Evolutionary conservation across 2,329 filamentous ascomycete genomes (phyloP).

Genomic region (Colletotrichum plurivorum): DNA sequence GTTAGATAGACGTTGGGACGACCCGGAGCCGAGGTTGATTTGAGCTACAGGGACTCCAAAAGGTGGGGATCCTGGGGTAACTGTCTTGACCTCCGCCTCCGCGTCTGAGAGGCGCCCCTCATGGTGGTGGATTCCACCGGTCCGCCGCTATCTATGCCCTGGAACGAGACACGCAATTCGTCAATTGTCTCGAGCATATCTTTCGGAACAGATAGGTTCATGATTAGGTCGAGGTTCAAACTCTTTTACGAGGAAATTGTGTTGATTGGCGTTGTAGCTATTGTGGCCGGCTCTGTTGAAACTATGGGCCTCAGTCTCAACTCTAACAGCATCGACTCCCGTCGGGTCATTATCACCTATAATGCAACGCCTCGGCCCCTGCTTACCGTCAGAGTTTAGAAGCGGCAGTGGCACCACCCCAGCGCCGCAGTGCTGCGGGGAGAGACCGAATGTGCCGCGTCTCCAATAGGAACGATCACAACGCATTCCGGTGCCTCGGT

Average conservation of each 20-base stretch:
- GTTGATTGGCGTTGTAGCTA: too few relatives aligned
- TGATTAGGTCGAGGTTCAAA: too few relatives aligned
- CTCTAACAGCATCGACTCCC: background rate
- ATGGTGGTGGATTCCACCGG: conserved; percentile 17
- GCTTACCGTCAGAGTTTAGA: background rate
- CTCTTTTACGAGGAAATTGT: too few relatives aligned
- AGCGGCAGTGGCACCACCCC: conserved; percentile 29
- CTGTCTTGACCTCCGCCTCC: conserved; percentile 36
- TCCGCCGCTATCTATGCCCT: background rate
- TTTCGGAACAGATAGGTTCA: too few relatives aligned
- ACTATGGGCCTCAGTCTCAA: background rate
- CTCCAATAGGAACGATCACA: conserved; percentile 26
- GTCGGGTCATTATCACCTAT: background rate
- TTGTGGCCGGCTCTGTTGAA: background rate
- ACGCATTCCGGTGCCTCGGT: conserved; percentile 31
- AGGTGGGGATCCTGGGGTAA: conserved; percentile 40
- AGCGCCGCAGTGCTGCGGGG: conserved; percentile 22
- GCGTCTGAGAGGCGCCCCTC: conserved; percentile 28
- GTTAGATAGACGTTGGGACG: conserved; percentile 25
- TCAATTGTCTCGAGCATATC: background rate
- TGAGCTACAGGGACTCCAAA: conserved; percentile 35
- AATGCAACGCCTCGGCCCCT: conserved; percentile 11
- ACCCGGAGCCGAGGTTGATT: conserved; percentile 39
- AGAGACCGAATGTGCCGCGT: conserved; percentile 2
- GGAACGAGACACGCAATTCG: background rate